Evolutionary conservation across 2,329 filamentous ascomycete species (phyloP), one percentile per base, ranked within the genome.

Genomic region (Ploettnerulaceae sp.): DNA sequence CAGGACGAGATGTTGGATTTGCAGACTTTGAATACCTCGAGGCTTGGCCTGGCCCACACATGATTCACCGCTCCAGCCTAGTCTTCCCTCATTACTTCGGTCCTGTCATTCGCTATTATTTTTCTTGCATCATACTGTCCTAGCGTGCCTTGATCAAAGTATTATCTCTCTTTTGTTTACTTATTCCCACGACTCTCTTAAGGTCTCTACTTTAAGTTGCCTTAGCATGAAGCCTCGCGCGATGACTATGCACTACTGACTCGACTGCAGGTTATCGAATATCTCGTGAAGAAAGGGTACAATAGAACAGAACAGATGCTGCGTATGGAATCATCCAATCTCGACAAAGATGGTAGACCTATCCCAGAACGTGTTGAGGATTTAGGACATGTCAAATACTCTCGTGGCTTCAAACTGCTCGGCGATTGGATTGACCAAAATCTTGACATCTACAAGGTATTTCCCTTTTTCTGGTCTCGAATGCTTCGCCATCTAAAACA

Each of bases 271-370:
- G 83, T 98, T 3, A 90, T 95, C 7, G 93, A 98, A 59, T 98
- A 98, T 66, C 75, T 98, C 1, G 80, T 89, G 2, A 98, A 98
- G 66, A 90, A 96, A 57, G 93, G 93, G 0, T 98, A 96, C 67
- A 89, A 83, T 44, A 79, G 86, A 18, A 97, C 93, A 1, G 93
- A 98, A 67, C 87, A 91, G 15, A 87, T 93, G 64, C 86, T 98
- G 43, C 81, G 93, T 33, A 85, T 89, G 66, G 93, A 98, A 67
- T 95, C 90, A 1, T 82, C 86, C 18, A 82, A 89, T 57, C 76
- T 93, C 32, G 87, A 91, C 47, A 76, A 84, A 17, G 87, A 89
- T 64, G 90, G 89, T 7, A 80, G 85, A 48, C 87, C 89, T 2
- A 77, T 91, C 25, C 75, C 81, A 37, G 67, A 69, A 11, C 71